Evolutionary conservation across 1,284 basidiomycete species (phyloP).

Genomic region (Testicularia cyperi): DNA sequence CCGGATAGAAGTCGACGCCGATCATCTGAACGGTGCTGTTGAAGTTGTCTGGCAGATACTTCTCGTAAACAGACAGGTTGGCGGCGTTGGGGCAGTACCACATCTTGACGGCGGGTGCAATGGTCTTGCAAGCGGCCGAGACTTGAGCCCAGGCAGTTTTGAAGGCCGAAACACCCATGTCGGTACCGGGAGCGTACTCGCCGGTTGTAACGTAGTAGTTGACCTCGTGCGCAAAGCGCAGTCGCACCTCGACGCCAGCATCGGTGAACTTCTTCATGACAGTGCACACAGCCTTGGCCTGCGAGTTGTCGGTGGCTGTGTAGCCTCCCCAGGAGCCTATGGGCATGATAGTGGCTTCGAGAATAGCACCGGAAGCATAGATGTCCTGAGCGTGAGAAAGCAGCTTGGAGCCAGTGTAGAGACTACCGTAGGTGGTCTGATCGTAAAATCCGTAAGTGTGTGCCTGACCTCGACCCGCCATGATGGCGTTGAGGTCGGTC

Average conservation of each 20-base stretch:
- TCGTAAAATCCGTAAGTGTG: conserved; percentile 57
- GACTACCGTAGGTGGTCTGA: conserved; percentile 55
- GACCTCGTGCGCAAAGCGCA: conserved; percentile 60
- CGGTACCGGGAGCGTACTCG: conserved; percentile 18
- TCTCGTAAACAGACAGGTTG: conserved; percentile 20
- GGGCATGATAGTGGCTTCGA: conserved; percentile 58
- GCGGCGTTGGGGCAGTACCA: conserved; percentile 46
- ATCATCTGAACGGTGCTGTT: conserved; percentile 41
- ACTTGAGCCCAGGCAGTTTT: conserved; percentile 60
- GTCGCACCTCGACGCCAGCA: conserved; percentile 59
- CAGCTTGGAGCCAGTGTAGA: conserved; percentile 58
- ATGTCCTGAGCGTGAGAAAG: conserved; percentile 55
- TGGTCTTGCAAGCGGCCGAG: conserved; percentile 43
- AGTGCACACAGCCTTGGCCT: conserved; percentile 54
- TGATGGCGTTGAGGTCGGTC: conserved; percentile 29
- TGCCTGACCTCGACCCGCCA: conserved; percentile 18
- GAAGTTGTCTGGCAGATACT: conserved; percentile 38
- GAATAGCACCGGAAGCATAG: conserved; percentile 55
- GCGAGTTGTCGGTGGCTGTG: conserved; percentile 50
- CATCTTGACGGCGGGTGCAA: conserved; percentile 59
- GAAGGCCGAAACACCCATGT: conserved; percentile 52
- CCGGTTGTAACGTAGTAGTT: conserved; percentile 35
- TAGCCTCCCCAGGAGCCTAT: conserved; percentile 39
- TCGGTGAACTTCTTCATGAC: conserved; percentile 62
- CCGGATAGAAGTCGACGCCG: conserved; percentile 59